Base-by-base conservation (phyloP, 768 basidiomycete genomes). In the Kwoniella shandongensis region DNA sequence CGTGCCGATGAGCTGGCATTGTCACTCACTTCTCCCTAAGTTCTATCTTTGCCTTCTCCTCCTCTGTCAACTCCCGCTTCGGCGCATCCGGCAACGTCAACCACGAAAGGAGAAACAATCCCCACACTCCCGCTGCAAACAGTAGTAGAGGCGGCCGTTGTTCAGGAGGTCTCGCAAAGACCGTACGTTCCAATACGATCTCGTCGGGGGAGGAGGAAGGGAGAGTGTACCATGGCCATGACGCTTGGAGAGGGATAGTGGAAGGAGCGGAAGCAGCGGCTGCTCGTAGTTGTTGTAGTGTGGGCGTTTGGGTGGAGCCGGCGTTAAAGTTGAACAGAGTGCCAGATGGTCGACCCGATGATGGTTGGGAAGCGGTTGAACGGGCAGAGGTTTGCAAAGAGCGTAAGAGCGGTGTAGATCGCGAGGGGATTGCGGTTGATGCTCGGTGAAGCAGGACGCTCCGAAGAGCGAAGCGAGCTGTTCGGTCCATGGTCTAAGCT, bases 141-240 rank as follows among this genome's bases (percentile, higher is more conserved):
- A 51, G 41, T 17, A 58, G 13, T 1, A 58, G 23, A 10, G 56
- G 44, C 41, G 56, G 56, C 20, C 42, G 30, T 3, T 51, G 41
- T 36, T 51, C 49, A 17, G 56, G 42, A 12, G 48, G 56, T 51
- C 56, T 23, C 23, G 56, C 56, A 26, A 51, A 58, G 15, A 58
- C 18, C 27, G 56, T 58, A 10, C 56, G 40, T 38, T 51, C 35
- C 18, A 58, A 42, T 4, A 44, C 38, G 29, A 32, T 32, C 6
- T 32, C 50, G 8, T 46, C 44, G 13, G 56, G 44, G 10, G 35
- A 22, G 10, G 56, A 45, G 11, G 49, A 32, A 20, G 56, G 29
- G 10, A 48, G 20, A 13, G 47, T 46, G 25, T 51, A 49, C 56
- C 56, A 58, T 51, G 56, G 56, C 56, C 56, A 58, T 17, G 56